These are phyloP conservation scores for Fagus sylvatica DNA, from an alignment of 306 rosid species.

Conservation along the genomic window DNA sequence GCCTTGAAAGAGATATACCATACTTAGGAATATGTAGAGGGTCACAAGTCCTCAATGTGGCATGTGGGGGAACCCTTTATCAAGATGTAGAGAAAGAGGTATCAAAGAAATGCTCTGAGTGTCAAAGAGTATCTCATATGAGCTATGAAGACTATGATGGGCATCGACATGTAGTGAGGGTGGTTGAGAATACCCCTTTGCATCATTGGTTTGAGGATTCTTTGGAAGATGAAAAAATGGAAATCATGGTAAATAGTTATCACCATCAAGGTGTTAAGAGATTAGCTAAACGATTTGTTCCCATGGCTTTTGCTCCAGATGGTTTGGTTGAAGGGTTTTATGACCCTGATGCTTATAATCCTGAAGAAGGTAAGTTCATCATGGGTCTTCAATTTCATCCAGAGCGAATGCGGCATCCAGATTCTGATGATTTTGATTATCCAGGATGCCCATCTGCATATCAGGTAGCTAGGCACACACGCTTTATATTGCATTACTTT, in stretches of 20 bases:
- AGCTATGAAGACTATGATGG: slow-evolving; percentile 28
- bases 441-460: slow-evolving; percentile 40
- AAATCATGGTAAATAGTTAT: slow-evolving; percentile 51
- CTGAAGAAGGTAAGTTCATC: slow-evolving; percentile 36
- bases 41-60: slow-evolving; percentile 82
- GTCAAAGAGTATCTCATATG: slow-evolving; percentile 55
- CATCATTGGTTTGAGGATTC: slow-evolving; percentile 46
- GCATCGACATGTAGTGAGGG: slow-evolving; percentile 34
- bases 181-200: slow-evolving; percentile 28
- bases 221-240: slow-evolving; percentile 30
- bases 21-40: slow-evolving; percentile 92
- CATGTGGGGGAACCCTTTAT: slow-evolving; percentile 85
- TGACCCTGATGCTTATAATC: slow-evolving; percentile 34
- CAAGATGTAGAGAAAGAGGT: slow-evolving; percentile 75
- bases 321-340: slow-evolving; percentile 52
- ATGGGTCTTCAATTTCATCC: slow-evolving; percentile 56
- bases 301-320: slow-evolving; percentile 41
- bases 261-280: slow-evolving; percentile 50
- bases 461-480: slow-evolving; percentile 22
- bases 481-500: neutral
- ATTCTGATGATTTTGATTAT: slow-evolving; percentile 35
- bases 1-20: slow-evolving; percentile 88
- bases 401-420: slow-evolving; percentile 35
- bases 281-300: slow-evolving; percentile 38
- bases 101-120: slow-evolving; percentile 34